Percentiles rank a stretch among this genome's conserved stretches.
Evolutionary conservation across 176 grass and related monocot species (phyloP).

Genomic region (Eragrostis curvula): DNA sequence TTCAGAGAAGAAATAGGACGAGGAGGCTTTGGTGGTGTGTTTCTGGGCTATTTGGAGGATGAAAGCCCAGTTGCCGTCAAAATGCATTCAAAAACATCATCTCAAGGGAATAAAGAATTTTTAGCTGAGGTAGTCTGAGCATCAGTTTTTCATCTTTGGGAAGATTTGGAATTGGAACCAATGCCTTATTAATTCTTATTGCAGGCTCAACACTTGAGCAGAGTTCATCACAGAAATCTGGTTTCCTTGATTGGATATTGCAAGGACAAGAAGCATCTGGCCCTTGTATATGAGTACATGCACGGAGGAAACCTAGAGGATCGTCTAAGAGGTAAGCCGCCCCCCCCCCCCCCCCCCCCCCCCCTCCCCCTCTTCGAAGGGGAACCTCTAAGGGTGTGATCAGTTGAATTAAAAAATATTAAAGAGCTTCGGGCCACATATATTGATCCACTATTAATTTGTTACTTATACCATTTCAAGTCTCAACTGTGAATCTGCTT

Average conservation of each 20-base stretch:
- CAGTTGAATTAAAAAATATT: not conserved
- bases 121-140: slow-evolving; percentile 56
- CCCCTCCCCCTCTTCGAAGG: too few species aligned
- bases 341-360: too few species aligned
- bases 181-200: not conserved
- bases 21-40: slow-evolving; percentile 79
- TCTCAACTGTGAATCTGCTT: too few species aligned
- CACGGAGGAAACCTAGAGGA: slow-evolving; percentile 33
- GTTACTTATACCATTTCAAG: too few species aligned
- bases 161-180: not conserved
- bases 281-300: slow-evolving; percentile 66
- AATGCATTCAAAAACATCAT: slow-evolving; percentile 41
- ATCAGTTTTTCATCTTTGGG: not conserved
- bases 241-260: slow-evolving; percentile 79
- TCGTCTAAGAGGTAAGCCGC: slow-evolving; percentile 39
- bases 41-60: slow-evolving; percentile 59
- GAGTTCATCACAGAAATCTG: slow-evolving; percentile 73
- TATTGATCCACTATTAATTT: too few species aligned
- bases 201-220: slow-evolving; percentile 60
- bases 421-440: too few species aligned
- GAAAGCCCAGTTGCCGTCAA: slow-evolving; percentile 74
- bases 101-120: slow-evolving; percentile 67
- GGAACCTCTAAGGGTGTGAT: not conserved
- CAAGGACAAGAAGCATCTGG: slow-evolving; percentile 57
- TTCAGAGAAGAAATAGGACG: slow-evolving; percentile 62